Evolutionary conservation across 345 rosid genomes (phyloP), one percentile per base, ranked within the genome.

Genomic region (Eucalyptus rudis): DNA sequence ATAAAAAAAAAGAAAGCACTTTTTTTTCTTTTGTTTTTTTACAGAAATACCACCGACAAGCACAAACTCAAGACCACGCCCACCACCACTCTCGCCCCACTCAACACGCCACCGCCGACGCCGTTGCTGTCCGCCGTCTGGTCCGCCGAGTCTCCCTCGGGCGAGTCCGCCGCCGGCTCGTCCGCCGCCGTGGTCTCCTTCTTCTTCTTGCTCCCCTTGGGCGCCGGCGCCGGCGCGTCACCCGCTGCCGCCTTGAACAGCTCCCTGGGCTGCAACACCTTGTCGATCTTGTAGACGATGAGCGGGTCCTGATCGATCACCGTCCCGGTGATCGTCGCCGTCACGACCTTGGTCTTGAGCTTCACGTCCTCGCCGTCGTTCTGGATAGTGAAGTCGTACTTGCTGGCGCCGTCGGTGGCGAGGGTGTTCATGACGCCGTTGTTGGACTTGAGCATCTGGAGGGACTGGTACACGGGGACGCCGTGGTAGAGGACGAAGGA

Each of bases 381-480:
- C 90, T 96, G 97, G 54, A 98, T 94, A 1, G 96, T 94, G 93
- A 96, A 94, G 88, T 96, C 99, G 80, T 83, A 98, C 91, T 94
- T 96, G 87, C 90, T 95, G 9, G 96, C 89, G 36, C 97, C 97
- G 90, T 98, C 96, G 7, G 99, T 98, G n/a, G 99, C 99, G 59
- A 98, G 81, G 12, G 99, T 98, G 95, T 95, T 97, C 89, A 95
- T 91, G 52, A 91, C 71, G 29, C 99, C 99, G 49, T 96, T 96
- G 92, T 93, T 96, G 86, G 99, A 94, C 84, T 95, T 95, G 89
- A 98, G 89, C 94, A 88, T 94, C 16, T 96, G 96, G 43, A 95
- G 13, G 9, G 99, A 94, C 45, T 92, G 93, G 91, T 95, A 98
- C 24, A 95, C 90, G 20, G 99, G 99, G 80, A 97, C 91, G 31